These are phyloP conservation scores for Clavispora vitiphila DNA, from an alignment of 805 yeast genomes.

Conservation along the genomic window DNA sequence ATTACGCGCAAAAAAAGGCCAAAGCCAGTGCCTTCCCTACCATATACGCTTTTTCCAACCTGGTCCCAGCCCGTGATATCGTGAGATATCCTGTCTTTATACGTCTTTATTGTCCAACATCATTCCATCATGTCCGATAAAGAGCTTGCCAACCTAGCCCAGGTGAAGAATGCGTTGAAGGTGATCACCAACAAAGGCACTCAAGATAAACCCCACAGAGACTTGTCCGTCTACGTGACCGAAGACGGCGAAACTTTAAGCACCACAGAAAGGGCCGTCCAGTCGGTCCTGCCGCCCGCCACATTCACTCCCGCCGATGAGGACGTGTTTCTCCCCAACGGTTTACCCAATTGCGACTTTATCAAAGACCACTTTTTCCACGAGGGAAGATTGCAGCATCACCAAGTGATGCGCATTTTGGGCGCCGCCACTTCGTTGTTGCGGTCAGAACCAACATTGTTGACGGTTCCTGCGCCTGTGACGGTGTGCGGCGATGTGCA, in stretches of 20 bases:
- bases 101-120: too few relatives aligned
- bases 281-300: constrained; percentile 63
- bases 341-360: constrained; percentile 69
- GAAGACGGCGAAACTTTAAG: constrained; percentile 55
- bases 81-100: too few relatives aligned
- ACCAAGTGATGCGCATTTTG: constrained; percentile 67
- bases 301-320: constrained; percentile 58
- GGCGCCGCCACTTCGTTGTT: constrained; percentile 60
- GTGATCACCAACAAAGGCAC: constrained; percentile 46
- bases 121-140: constrained; percentile 5
- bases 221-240: constrained; percentile 43
- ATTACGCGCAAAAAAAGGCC: background rate
- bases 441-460: constrained; percentile 68
- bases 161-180: constrained; percentile 61
- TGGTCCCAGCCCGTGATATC: too few relatives aligned
- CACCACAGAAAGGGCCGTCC: constrained; percentile 56
- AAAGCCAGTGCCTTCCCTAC: too few relatives aligned
- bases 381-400: constrained; percentile 75
- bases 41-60: too few relatives aligned
- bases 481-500: constrained; percentile 98
- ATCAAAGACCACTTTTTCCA: constrained; percentile 66
- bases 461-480: constrained; percentile 84
- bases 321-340: constrained; percentile 57
- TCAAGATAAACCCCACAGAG: constrained; percentile 21
- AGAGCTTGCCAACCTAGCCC: constrained; percentile 19